phyloP scores from a whole-genome alignment of 768 basidiomycete species.

The Holtermannia corniformis region DNA sequence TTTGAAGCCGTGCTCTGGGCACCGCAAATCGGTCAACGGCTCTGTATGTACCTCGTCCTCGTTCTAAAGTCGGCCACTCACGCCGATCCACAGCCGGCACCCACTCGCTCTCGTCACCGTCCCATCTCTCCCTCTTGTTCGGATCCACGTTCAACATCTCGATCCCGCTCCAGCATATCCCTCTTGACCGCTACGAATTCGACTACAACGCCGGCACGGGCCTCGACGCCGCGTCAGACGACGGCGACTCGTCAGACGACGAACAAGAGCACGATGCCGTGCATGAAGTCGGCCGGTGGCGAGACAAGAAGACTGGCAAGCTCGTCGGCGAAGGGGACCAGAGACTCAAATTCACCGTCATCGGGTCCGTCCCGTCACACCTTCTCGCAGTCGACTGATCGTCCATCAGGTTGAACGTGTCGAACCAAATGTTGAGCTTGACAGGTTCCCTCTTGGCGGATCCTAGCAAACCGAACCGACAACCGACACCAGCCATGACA shows the following conservation, averaged over 20 bases:
- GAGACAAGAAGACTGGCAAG: slow-evolving; percentile 59
- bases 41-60: slow-evolving; percentile 49
- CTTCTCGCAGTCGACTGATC: not conserved
- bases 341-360: slow-evolving; percentile 70
- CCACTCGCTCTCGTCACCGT: slow-evolving; percentile 78
- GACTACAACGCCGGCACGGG: slow-evolving; percentile 53
- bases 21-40: slow-evolving; percentile 67
- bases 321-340: slow-evolving; percentile 60
- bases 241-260: slow-evolving; percentile 21
- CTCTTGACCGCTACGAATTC: slow-evolving; percentile 68
- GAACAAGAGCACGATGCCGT: slow-evolving; percentile 42
- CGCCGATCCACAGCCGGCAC: slow-evolving; percentile 55
- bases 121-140: slow-evolving; percentile 80
- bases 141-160: slow-evolving; percentile 92
- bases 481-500: slow-evolving; percentile 8
- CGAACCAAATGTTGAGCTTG: slow-evolving; percentile 87
- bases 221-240: slow-evolving; percentile 14
- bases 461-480: slow-evolving; percentile 24
- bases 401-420: slow-evolving; percentile 60
- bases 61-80: not conserved
- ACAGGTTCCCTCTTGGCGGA: slow-evolving; percentile 47
- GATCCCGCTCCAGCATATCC: slow-evolving; percentile 85
- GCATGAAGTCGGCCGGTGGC: slow-evolving; percentile 64
- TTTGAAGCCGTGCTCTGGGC: slow-evolving; percentile 87
- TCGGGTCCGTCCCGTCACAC: slow-evolving; percentile 54